Base-by-base conservation (phyloP, 768 basidiomycete species). In the Xerocomellus dryophilus region DNA sequence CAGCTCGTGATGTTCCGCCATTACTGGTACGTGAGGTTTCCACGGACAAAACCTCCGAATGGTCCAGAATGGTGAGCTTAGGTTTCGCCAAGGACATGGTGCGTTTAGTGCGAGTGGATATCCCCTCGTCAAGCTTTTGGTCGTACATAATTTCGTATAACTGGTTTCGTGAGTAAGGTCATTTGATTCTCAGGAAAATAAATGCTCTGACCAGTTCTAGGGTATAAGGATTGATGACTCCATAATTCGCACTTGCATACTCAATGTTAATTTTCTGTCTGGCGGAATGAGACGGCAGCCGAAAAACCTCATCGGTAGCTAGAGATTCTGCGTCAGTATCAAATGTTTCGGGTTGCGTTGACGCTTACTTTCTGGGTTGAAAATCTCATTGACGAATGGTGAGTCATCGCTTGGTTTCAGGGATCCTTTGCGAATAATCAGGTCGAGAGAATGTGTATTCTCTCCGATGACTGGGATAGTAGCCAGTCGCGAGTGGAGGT, bases 341-440 rank as follows among this genome's bases (percentile, higher is more conserved):
- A 46, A 43, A 32, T 40, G 40, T 17, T 27, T 41, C 18, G 5
- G 15, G n/a, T 17, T 25, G 4, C 38, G 2, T 20, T 32, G 47
- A 29, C 12, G 66, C 76, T 53, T 58, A 77, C 77, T 61, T 15
- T 66, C 72, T 23, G 81, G 80, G 59, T 81, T 78, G 56, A 81
- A 82, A 7, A 81, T 76, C 57, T 80, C 79, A 63, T 82, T 82
- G 40, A 76, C 72, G 57, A 81, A 82, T 1, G 77, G 77, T 1
- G 77, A 75, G 52, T 79, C 78, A 52, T 82, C 81, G 43, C 78
- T 78, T 8, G 78, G 78, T 50, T 76, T 79, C 42, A 81, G 61
- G 0, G 76, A 74, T 14, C 78, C 79, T 59, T 76, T 75, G 15
- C 79, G 77, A 56, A 82, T 74, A 51, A 82, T 73, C 64, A 82